A percentile compares a stretch with the other conserved stretches of the same genome.
phyloP scores from a whole-genome alignment of 352 stramenopile genomes.

The Phytophthora palmivora region DNA sequence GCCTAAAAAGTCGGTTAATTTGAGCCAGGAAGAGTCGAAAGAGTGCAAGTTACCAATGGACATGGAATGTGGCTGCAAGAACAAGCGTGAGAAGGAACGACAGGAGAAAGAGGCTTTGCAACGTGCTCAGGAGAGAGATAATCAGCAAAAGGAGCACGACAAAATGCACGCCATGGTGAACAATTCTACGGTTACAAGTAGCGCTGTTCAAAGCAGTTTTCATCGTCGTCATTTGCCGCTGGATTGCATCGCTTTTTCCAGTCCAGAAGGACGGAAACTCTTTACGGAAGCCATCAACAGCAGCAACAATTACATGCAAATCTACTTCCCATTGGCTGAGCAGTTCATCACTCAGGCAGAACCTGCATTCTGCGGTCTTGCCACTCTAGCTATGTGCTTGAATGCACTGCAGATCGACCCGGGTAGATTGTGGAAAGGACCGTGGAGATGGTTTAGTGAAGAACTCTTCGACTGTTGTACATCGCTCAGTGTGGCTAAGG shows the following conservation, averaged over 20 bases:
- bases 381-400: constrained; percentile 84
- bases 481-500: constrained; percentile 70
- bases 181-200: constrained; percentile 76
- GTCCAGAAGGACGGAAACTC: constrained; percentile 77
- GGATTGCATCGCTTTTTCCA: constrained; percentile 87
- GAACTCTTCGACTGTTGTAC: constrained; percentile 87
- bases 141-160: constrained; percentile 16
- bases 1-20: constrained; percentile 2
- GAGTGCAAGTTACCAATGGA: constrained; percentile 56
- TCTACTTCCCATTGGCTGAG: constrained; percentile 94
- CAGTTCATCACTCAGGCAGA: constrained; percentile 93
- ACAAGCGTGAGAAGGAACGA: constrained; percentile 43
- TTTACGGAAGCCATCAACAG: constrained; percentile 86
- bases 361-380: constrained; percentile 91
- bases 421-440: constrained; percentile 76
- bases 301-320: constrained; percentile 79
- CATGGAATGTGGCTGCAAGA: constrained; percentile 63
- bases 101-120: constrained; percentile 43
- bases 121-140: constrained; percentile 11
- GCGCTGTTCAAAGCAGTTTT: constrained; percentile 73
- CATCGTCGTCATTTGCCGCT: constrained; percentile 83
- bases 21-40: constrained; percentile 6
- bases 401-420: constrained; percentile 84
- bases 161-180: constrained; percentile 19
- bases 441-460: constrained; percentile 87